Evolutionary conservation across 202 grass and related monocot species (phyloP).

Genomic region (Musa balbisiana): DNA sequence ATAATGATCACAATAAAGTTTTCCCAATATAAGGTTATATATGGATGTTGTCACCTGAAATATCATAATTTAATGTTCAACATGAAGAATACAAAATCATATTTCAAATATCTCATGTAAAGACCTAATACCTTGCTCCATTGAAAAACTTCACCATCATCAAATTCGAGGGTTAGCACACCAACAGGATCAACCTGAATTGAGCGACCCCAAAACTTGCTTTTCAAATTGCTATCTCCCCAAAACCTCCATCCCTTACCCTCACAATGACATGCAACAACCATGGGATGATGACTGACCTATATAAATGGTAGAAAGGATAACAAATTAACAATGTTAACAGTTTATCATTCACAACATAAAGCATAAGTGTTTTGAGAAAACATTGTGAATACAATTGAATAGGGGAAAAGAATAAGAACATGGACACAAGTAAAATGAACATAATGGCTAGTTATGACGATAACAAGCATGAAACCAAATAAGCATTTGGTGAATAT

Average conservation of each 20-base stretch:
- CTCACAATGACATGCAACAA: constrained; percentile 95
- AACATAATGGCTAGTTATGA: not conserved
- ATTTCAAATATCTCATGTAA: not conserved
- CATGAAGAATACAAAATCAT: not conserved
- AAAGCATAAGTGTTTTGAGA: not conserved
- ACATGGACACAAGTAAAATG: not conserved
- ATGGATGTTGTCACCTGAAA: constrained; percentile 95
- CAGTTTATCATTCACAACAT: too few species aligned
- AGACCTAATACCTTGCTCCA: constrained; percentile 84
- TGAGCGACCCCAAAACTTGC: constrained; percentile 99
- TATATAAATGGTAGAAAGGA: constrained; percentile 18
- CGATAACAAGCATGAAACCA: not conserved
- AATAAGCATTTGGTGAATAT: not conserved
- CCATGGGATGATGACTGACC: constrained; percentile 99
- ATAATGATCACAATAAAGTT: constrained; percentile 99
- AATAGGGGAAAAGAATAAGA: too few species aligned
- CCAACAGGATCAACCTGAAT: constrained; percentile 99
- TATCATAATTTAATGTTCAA: constrained; percentile 16
- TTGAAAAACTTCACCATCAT: constrained; percentile 96
- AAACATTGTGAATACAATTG: too few species aligned
- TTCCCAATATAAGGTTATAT: constrained; percentile 98
- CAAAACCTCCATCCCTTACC: constrained; percentile 97
- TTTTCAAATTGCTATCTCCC: constrained; percentile 96
- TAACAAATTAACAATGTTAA: not conserved
- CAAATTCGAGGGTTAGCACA: constrained; percentile 82